Conservation (phyloP, 176 grass and related monocot genomes). For the Carex scoparia region DNA sequence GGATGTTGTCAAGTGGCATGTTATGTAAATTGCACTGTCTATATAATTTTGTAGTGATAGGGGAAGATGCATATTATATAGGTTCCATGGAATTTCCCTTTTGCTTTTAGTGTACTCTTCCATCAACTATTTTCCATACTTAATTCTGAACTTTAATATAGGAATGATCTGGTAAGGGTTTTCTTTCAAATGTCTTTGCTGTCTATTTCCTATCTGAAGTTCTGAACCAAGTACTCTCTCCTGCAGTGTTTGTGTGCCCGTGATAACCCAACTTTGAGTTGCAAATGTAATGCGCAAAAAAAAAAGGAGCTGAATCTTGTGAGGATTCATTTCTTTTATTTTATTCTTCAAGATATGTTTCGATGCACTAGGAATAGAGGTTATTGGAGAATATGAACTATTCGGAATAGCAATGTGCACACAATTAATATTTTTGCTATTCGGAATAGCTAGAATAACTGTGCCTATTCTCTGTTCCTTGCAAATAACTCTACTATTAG, state of each 20-base stretch:
- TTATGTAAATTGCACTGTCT: slow-evolving; percentile 9
- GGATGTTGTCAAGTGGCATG: not conserved
- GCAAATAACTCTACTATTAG: too few species aligned
- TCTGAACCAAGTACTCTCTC: not conserved
- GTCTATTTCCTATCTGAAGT: not conserved
- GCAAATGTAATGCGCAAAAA: not conserved
- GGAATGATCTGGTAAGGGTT: not conserved
- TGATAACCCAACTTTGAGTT: not conserved
- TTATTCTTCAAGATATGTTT: not conserved
- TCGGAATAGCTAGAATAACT: too few species aligned
- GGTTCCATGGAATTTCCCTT: not conserved
- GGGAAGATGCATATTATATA: not conserved
- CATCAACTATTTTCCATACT: not conserved
- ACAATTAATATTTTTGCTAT: too few species aligned
- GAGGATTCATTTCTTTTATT: not conserved
- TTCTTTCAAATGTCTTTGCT: not conserved
- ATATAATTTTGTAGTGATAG: slow-evolving; percentile 22
- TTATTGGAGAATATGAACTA: too few species aligned
- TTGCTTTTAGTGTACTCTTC: not conserved
- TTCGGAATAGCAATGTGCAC: too few species aligned
- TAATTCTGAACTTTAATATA: not conserved
- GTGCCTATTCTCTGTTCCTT: too few species aligned
- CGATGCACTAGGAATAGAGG: too few species aligned
- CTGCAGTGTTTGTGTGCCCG: not conserved
- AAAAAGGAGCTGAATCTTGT: not conserved